Evolutionary conservation across 2,329 filamentous ascomycete genomes (phyloP), one percentile per base, ranked within the genome.

Genomic region (Aspergillus neotritici): DNA sequence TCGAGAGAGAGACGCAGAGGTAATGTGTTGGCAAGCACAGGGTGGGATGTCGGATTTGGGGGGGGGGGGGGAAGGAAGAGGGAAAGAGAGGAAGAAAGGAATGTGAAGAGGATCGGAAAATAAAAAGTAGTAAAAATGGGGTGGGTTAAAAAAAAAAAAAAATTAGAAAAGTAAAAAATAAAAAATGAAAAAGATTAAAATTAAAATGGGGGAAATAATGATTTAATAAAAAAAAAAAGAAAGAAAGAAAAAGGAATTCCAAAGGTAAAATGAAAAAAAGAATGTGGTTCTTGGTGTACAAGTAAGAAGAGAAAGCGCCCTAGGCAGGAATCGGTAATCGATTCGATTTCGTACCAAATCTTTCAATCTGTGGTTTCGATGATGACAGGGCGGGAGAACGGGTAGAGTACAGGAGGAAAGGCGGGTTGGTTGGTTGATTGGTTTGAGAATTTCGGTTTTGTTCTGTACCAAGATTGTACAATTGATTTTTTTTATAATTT

Each of bases 21-120:
- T 38, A 52, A 53, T 56, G 54, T 47, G 53, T 53, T 57, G 54
- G 54, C 53, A 55, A 55, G 47, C 50, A 41, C 41, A 44, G 43
- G 44, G 47, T 51, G 46, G 46, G 48, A 46, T 52, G 21, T 25
- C 7, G 5, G 21, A 25, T 25, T 25, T 25, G 21, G 21, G 21
- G 21, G 21, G 21, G n/a, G 45, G 41, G 44, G 42, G 47, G 39
- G 42, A 29, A 49, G 50, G 39, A 25, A 32, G 31, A 41, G 21
- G 14, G 35, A 40, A 15, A 36, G 28, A 39, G 15, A 41, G 41
- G 15, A 17, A 28, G 21, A 17, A 12, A 15, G 17, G 32, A 25
- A 38, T 28, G 34, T 15, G 30, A 35, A 15, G 29, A 39, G 31
- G 38, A 29, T 15, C 33, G 31, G 35, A 25, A 29, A 14, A 36